Conservation (phyloP, 345 rosid species). For the Brassica carinata region DNA sequence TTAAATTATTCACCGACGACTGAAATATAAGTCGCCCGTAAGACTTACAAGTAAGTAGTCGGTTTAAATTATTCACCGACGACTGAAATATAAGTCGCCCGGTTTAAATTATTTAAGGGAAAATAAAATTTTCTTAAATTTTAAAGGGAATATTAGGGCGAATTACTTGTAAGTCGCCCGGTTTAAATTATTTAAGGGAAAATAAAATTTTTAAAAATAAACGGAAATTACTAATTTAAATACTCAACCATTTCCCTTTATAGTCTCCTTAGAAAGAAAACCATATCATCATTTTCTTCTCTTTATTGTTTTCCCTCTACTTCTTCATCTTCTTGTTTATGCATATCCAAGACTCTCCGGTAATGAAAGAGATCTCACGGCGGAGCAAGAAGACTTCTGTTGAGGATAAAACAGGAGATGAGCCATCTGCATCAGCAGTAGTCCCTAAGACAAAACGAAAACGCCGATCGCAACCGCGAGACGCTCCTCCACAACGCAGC, state of each 20-base stretch:
- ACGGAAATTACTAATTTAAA: conserved; percentile 7
- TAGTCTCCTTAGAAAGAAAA: conserved; percentile 13
- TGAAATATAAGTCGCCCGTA: no score
- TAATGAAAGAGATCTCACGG: conserved; percentile 27
- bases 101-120: no score
- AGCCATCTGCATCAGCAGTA: conserved; percentile 27
- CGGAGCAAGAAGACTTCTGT: conserved; percentile 14
- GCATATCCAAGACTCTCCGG: conserved; percentile 13
- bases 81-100: no score
- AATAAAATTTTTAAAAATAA: not conserved
- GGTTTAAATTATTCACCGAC: no score
- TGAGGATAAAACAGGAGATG: conserved; percentile 24
- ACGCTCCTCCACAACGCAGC: conserved; percentile 90
- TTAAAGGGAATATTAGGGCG: no score
- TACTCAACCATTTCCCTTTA: conserved; percentile 39
- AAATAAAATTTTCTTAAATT: no score
- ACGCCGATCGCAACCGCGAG: conserved; percentile 77
- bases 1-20: no score
- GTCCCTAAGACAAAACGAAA: conserved; percentile 65
- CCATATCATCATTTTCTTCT: conserved; percentile 10
- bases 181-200: no score
- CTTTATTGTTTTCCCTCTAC: conserved; percentile 1
- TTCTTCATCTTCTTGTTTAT: not conserved
- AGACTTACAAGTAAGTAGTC: no score
- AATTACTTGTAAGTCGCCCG: no score